These are phyloP conservation scores for Butyriboletus appendiculatus DNA, from an alignment of 1,284 basidiomycete genomes.

Conservation along the genomic window DNA sequence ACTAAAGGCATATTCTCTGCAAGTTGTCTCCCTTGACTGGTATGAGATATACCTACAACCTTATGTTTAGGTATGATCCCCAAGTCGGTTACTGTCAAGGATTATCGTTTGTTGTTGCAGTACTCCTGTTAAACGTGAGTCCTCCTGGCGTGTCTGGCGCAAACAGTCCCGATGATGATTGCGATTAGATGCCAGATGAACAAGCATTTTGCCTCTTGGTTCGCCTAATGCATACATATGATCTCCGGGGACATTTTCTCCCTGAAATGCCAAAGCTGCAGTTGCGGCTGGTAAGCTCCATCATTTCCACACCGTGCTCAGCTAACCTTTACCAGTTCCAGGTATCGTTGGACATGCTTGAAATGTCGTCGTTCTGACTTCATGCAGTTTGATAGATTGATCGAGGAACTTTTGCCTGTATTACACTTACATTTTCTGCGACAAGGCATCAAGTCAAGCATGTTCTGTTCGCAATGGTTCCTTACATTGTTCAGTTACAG, in stretches of 20 bases:
- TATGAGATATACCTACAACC: conserved; percentile 16
- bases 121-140: conserved; percentile 86
- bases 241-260: conserved; percentile 92
- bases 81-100: conserved; percentile 99
- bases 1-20: conserved; percentile 95
- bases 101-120: conserved; percentile 92
- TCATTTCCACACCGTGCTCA: not conserved
- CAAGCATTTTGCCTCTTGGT: conserved; percentile 97
- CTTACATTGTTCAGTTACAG: conserved; percentile 95
- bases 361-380: conserved; percentile 9
- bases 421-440: conserved; percentile 90
- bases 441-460: conserved; percentile 93
- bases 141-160: not conserved
- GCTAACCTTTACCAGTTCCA: conserved; percentile 43
- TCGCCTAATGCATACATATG: conserved; percentile 97
- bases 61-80: conserved; percentile 73
- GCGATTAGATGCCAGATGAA: conserved; percentile 94
- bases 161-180: conserved; percentile 7
- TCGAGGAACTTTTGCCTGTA: conserved; percentile 91
- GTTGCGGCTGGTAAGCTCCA: conserved; percentile 70
- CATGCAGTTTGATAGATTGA: conserved; percentile 84
- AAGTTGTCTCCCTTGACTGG: conserved; percentile 28
- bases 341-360: conserved; percentile 30
- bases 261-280: conserved; percentile 99
- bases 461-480: conserved; percentile 99